Percentiles rank a stretch among this genome's conserved stretches.
These are phyloP conservation scores for Limnanthes douglasii DNA, from an alignment of 345 rosid species.

Conservation along the genomic window DNA sequence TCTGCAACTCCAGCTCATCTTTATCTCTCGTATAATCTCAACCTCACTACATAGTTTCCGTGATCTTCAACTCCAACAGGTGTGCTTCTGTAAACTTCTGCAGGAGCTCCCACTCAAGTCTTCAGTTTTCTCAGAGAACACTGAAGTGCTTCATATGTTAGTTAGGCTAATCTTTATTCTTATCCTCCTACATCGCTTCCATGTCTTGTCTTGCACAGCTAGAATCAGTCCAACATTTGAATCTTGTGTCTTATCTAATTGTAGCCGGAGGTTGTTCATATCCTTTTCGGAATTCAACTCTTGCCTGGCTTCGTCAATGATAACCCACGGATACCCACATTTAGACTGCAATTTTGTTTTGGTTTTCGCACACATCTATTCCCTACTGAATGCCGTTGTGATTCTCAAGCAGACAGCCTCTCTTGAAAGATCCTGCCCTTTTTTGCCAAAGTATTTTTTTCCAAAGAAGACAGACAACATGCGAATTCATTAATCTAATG, in stretches of 20 bases:
- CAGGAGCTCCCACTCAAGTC: slow-evolving; percentile 11
- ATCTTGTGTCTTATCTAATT: slow-evolving; percentile 79
- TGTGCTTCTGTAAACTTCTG: slow-evolving; percentile 36
- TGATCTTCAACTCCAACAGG: slow-evolving; percentile 48
- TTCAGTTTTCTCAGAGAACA: slow-evolving; percentile 12
- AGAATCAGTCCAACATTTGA: slow-evolving; percentile 81
- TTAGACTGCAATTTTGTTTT: slow-evolving; percentile 41
- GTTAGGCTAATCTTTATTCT: slow-evolving; percentile 21
- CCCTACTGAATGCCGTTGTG: slow-evolving; percentile 31
- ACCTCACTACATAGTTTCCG: slow-evolving; percentile 56
- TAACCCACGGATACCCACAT: slow-evolving; percentile 39
- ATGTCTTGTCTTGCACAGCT: slow-evolving; percentile 78
- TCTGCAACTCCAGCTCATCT: slow-evolving; percentile 80
- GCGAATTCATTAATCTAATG: too few species aligned
- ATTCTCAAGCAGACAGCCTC: slow-evolving; percentile 38
- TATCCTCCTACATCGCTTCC: slow-evolving; percentile 61
- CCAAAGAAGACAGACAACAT: too few species aligned
- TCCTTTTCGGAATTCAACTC: slow-evolving; percentile 67
- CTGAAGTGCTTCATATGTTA: slow-evolving; percentile 13
- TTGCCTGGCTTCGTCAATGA: slow-evolving; percentile 57
- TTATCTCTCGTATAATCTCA: slow-evolving; percentile 69
- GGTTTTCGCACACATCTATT: slow-evolving; percentile 19
- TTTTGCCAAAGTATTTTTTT: too few species aligned
- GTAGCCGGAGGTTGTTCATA: slow-evolving; percentile 52
- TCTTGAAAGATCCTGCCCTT: slow-evolving; percentile 60